These are phyloP conservation scores for Saposhnikovia divaricata DNA, from an alignment of 129 eudicot species.

Conservation along the genomic window DNA sequence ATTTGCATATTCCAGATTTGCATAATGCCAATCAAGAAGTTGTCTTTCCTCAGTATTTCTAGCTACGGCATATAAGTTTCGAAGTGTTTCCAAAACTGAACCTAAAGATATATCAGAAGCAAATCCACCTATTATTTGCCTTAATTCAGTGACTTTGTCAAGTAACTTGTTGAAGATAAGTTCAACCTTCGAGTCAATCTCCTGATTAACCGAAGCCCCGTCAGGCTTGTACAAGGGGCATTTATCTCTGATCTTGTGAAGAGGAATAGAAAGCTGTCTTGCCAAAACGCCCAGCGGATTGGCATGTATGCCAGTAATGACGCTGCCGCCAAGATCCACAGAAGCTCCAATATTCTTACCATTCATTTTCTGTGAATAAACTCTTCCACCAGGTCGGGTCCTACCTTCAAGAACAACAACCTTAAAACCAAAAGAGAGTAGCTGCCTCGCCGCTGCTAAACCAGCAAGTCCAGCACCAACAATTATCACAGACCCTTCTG, in stretches of 20 bases:
- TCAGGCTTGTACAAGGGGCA: constrained; percentile 84
- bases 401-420: constrained; percentile 82
- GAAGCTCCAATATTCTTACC: constrained; percentile 52
- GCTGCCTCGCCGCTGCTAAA: constrained; percentile 79
- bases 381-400: constrained; percentile 88
- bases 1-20: constrained; percentile 89
- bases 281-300: constrained; percentile 96
- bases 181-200: constrained; percentile 60
- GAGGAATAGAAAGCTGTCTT: constrained; percentile 77
- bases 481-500: constrained; percentile 57
- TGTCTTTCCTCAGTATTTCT: constrained; percentile 60
- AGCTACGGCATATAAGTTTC: constrained; percentile 59
- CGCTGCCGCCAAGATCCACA: constrained; percentile 96
- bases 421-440: constrained; percentile 68
- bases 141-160: constrained; percentile 68
- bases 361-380: constrained; percentile 77
- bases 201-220: constrained; percentile 47
- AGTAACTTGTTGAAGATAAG: constrained; percentile 68
- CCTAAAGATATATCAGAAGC: constrained; percentile 69
- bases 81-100: constrained; percentile 69
- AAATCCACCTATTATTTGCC: constrained; percentile 62
- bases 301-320: constrained; percentile 91
- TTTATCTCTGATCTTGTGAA: constrained; percentile 84
- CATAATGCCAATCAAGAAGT: constrained; percentile 88
- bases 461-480: constrained; percentile 95